Evolutionary conservation across 2,329 filamentous ascomycete species (phyloP), one percentile per base, ranked within the genome.

Genomic region (Aureobasidium sp.): DNA sequence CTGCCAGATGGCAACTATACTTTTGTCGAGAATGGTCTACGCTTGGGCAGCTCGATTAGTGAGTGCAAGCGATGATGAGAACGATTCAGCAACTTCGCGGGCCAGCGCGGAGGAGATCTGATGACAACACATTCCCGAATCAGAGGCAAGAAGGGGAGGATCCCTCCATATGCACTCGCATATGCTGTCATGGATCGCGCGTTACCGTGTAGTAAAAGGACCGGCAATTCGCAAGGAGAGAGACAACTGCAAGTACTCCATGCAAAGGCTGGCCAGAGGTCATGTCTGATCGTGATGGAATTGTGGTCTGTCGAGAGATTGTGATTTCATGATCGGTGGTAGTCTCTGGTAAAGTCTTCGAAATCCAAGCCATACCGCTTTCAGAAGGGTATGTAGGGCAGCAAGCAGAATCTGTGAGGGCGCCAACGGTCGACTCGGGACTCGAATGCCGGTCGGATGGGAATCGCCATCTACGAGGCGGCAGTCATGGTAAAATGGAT

Each of bases 381-480:
- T 60, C 33, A 29, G 42, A 40, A 48, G 29, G 7, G 56, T 29
- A 36, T 47, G 43, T 48, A 60, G 56, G 56, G 56, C 56, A 60
- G 29, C 40, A 31, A 48, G 56, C 27, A 60, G 56, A 47, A 36
- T 47, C 16, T 48, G 56, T 38, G 56, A 60, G 42, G 13, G 29
- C n/a, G 31, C 56, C n/a, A 60, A 60, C 40, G 56, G 42, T 48
- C 42, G 42, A 53, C 31, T 16, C n/a, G 50, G 15, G 56, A 33
- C 25, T 58, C 27, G 29, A 9, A 27, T 16, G 38, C 38, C 38
- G 38, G 13, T 4, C 15, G 15, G 38, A 40, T 40, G 38, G 38
- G 7, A 43, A 27, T 13, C 13, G 23, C 23, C n/a, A 23, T 60
- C n/a, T 18, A 27, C 29, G 31, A 13, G 48, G 18, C 16, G 42